Evolutionary conservation across 78 protist species (phyloP), one percentile per base, ranked within the genome.

Genomic region (slime mould (Dictyostelium discoideum)): DNA sequence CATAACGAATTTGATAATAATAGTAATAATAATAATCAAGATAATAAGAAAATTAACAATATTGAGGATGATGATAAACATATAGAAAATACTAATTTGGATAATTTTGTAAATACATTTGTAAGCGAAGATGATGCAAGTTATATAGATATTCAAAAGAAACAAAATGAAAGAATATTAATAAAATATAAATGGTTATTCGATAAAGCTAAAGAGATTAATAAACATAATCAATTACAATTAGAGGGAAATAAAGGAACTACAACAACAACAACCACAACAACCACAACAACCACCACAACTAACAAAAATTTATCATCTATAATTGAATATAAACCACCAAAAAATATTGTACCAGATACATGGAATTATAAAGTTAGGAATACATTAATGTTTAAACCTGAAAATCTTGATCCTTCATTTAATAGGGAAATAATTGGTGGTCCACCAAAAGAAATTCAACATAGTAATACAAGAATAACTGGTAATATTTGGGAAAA

Each of bases 81-180:
- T 40, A 87, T 50, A 3, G 72, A 79, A 22, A 72, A 39, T 80
- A 37, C 48, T 14, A 48, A 57, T n/a, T 90, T 90, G 13, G 94
- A 90, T 82, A 29, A 48, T 20, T 90, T 90, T 42, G 86, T 90
- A 29, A 60, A 57, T 24, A 90, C 72, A 26, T 90, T 69, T 69
- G 84, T 10, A 4, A 82, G 88, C 22, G 88, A 90, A 22, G 94
- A 90, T 67, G 94, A 90, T 82, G 24, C 46, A 11, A 82, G 88
- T 72, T 90, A 42, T 82, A 44, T 13, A 8, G 84, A 82, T 20
- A 80, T 90, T 20, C 74, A 60, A 82, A 39, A 82, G 54, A 90
- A 46, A 29, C 29, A 82, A 22, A 77, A 32, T 13, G 29, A 65
- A 46, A 73, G 46, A 60, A 22, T 67, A 67, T 13, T 42, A 5